Percentiles rank a stretch among this genome's conserved stretches.
Conservation (phyloP, 176 grass and related monocot genomes). For the Luzula sylvatica region DNA sequence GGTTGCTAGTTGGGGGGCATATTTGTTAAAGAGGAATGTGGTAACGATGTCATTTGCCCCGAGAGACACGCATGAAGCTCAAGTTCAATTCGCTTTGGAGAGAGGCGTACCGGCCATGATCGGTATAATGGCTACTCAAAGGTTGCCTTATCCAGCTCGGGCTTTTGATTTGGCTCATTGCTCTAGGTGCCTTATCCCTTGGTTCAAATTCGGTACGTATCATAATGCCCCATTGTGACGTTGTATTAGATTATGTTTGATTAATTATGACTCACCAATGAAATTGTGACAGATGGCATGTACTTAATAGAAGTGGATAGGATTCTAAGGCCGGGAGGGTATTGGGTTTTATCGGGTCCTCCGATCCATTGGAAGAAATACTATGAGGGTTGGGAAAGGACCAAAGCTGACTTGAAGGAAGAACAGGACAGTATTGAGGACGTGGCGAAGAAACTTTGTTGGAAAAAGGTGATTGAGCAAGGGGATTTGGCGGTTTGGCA, state of each 20-base stretch:
- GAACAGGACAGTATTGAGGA: slow-evolving; percentile 88
- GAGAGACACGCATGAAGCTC: slow-evolving; percentile 85
- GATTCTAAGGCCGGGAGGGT: slow-evolving; percentile 86
- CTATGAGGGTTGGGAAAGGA: slow-evolving; percentile 67
- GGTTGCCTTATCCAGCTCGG: slow-evolving; percentile 83
- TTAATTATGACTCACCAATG: background rate
- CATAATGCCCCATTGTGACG: too few relatives aligned
- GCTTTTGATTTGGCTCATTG: slow-evolving; percentile 98
- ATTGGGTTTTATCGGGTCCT: slow-evolving; percentile 83
- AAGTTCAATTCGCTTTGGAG: slow-evolving; percentile 92
- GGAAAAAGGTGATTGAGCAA: slow-evolving; percentile 79
- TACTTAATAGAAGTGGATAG: slow-evolving; percentile 84
- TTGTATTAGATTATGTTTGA: background rate
- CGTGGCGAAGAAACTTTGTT: slow-evolving; percentile 62
- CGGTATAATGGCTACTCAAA: slow-evolving; percentile 68
- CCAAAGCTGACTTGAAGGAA: slow-evolving; percentile 62
- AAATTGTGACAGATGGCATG: slow-evolving; percentile 51
- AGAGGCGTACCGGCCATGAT: slow-evolving; percentile 92
- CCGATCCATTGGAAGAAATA: slow-evolving; percentile 91
- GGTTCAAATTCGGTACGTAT: slow-evolving; percentile 51
- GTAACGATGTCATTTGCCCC: slow-evolving; percentile 88
- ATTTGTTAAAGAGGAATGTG: slow-evolving; percentile 76
- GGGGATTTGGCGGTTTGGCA: slow-evolving; percentile 80
- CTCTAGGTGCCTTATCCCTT: slow-evolving; percentile 84
- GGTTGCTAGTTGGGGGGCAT: slow-evolving; percentile 97